Percentiles rank a stretch among this genome's conserved stretches.
phyloP scores from a whole-genome alignment of 2,329 filamentous ascomycete species.

The Aspergillus calidoustus region DNA sequence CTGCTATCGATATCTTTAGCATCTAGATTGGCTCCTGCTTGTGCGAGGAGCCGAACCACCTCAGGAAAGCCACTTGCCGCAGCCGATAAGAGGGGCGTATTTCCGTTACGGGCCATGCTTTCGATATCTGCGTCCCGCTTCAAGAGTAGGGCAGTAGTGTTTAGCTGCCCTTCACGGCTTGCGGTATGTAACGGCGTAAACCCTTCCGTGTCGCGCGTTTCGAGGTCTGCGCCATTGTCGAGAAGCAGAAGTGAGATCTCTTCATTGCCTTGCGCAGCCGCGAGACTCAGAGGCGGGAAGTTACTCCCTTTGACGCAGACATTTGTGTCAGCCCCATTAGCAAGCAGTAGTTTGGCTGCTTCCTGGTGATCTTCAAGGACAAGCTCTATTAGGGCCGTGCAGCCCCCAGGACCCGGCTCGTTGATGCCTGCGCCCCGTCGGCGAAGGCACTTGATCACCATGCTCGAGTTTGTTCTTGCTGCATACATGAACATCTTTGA shows the following conservation, averaged over 20 bases:
- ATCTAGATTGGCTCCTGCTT: slow-evolving; percentile 27
- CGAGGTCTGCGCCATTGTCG: slow-evolving; percentile 13
- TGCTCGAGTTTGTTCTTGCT: slow-evolving; percentile 16
- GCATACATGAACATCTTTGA: slow-evolving; percentile 20
- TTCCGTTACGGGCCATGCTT: slow-evolving; percentile 2
- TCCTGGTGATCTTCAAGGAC: slow-evolving; percentile 7
- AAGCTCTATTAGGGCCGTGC: slow-evolving; percentile 23
- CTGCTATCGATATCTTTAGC: slow-evolving; percentile 7
- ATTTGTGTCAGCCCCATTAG: slow-evolving; percentile 27
- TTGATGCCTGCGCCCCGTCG: slow-evolving; percentile 27
- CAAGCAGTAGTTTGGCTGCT: slow-evolving; percentile 20
- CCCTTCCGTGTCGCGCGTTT: neutral
- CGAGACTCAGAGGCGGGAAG: slow-evolving; percentile 17
- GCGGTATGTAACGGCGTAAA: slow-evolving; percentile 11
- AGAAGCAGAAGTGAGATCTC: slow-evolving; percentile 7
- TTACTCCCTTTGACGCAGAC: slow-evolving; percentile 1
- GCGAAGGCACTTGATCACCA: slow-evolving; percentile 22
- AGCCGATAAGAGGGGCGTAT: slow-evolving; percentile 11
- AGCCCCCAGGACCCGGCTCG: slow-evolving; percentile 1
- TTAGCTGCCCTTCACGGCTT: neutral
- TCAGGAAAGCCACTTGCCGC: neutral
- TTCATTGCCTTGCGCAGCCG: slow-evolving; percentile 20
- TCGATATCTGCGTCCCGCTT: slow-evolving; percentile 14
- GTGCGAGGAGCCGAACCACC: slow-evolving; percentile 26
- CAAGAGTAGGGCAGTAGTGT: slow-evolving; percentile 4